Percentiles rank a stretch among this genome's conserved stretches.
Evolutionary conservation across 345 rosid genomes (phyloP).

Genomic region (Moricandia moricandioides): DNA sequence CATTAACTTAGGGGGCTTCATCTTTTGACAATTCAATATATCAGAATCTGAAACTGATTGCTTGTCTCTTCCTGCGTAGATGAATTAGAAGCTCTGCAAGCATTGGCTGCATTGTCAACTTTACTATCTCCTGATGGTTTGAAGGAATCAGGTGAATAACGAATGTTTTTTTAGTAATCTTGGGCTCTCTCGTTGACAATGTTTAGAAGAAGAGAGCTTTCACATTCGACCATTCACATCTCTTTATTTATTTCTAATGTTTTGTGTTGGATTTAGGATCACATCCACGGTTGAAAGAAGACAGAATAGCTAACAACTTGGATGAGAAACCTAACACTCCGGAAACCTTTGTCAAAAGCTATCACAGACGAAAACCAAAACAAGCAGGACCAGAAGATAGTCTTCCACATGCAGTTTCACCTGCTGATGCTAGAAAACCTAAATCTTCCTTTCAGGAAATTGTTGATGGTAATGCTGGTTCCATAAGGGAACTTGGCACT

Average conservation of each 20-base stretch:
- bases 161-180: not conserved
- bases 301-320: constrained; percentile 36
- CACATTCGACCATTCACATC: no score
- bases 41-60: constrained; percentile 6
- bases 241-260: constrained; percentile 11
- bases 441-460: constrained; percentile 31
- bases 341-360: constrained; percentile 47
- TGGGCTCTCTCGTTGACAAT: no score
- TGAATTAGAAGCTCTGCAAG: constrained; percentile 67
- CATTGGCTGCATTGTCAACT: constrained; percentile 60
- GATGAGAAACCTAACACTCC: constrained; percentile 49
- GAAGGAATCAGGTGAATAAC: constrained; percentile 61
- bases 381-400: constrained; percentile 34
- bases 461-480: constrained; percentile 21
- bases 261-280: constrained; percentile 52
- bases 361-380: constrained; percentile 42
- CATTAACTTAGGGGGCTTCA: not conserved
- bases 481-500: constrained; percentile 14
- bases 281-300: constrained; percentile 58
- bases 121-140: constrained; percentile 42
- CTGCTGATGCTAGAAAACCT: constrained; percentile 36
- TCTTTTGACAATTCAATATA: not conserved
- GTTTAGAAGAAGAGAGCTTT: not conserved
- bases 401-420: constrained; percentile 11
- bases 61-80: constrained; percentile 41